Evolutionary conservation across 129 eudicot species (phyloP), one percentile per base, ranked within the genome.

Genomic region (Smallanthus sonchifolius): DNA sequence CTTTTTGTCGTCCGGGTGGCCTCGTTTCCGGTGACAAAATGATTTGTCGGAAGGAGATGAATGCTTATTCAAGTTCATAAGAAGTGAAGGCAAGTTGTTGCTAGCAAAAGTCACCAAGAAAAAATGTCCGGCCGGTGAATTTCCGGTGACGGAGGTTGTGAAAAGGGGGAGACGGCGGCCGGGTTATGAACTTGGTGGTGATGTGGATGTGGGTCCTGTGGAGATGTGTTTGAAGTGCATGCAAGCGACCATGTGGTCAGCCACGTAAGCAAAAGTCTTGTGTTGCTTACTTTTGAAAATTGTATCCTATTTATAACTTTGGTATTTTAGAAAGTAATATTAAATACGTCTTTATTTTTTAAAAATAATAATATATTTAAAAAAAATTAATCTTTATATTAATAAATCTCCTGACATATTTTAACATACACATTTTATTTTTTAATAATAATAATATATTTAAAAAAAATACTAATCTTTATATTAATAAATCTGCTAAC

Each of bases 41-140:
- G 16, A 17, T 4, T 49, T 78, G 40, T 63, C 13, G 2, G 51
- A 63, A 51, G 82, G 82, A n/a, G 77, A 78, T 30, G 77, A 63
- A 63, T 71, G 82, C 24, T 34, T 51, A 16, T 71, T 78, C 8
- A 78, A 65, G 73, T 71, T 4, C 39, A 39, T 78, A 3, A 72
- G n/a, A 71, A 72, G 60, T 17, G 82, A 37, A 16, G 61, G 49
- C 16, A 78, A 71, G 67, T 49, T 78, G 10, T 52, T 61, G 14
- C 39, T 78, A 11, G 77, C 76, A 8, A 78, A 51, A 72, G 42
- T 78, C 14, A 51, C 66, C 15, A 63, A 64, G 67, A 54, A 64
- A 38, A 70, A 54, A 39, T 2, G 66, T 36, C 56, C 10, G 24
- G 2, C 38, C 24, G 14, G 10, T 13, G 38, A 60, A 35, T 3